phyloP scores from a whole-genome alignment of 306 rosid species.

The Prunus mume region DNA sequence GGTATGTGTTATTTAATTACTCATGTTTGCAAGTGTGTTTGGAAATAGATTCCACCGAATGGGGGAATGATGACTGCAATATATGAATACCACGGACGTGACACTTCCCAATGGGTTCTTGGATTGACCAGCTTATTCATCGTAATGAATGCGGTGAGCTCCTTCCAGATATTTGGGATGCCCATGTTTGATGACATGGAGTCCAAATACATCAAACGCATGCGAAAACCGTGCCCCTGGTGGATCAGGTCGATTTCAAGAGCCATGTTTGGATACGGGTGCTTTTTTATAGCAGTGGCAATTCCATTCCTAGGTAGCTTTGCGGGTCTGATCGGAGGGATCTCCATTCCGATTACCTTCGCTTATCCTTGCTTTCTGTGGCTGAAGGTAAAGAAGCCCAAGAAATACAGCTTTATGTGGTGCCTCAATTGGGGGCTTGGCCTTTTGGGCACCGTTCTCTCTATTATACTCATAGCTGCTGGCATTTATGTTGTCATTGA shows the following conservation, averaged over 20 bases:
- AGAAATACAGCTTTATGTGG: constrained; percentile 29
- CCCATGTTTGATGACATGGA: constrained; percentile 41
- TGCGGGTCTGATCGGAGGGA: constrained; percentile 39
- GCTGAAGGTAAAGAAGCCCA: constrained; percentile 38
- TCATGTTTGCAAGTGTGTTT: background rate
- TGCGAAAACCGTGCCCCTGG: constrained; percentile 33
- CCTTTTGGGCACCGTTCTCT: constrained; percentile 20
- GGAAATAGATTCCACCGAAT: constrained; percentile 28
- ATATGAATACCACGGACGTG: constrained; percentile 32
- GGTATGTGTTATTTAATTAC: no score
- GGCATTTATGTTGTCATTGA: constrained; percentile 29
- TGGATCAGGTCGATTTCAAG: constrained; percentile 35
- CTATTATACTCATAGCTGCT: constrained; percentile 24
- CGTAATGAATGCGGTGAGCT: constrained; percentile 28
- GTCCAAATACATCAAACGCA: constrained; percentile 32
- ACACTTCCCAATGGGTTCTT: constrained; percentile 26
- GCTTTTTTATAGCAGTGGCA: constrained; percentile 33
- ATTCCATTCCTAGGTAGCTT: constrained; percentile 33
- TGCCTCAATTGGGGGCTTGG: constrained; percentile 38
- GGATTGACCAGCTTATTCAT: constrained; percentile 34
- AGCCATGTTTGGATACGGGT: constrained; percentile 25
- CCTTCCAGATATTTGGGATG: constrained; percentile 51
- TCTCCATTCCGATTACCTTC: constrained; percentile 35
- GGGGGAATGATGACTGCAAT: constrained; percentile 50
- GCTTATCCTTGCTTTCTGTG: constrained; percentile 46